These are phyloP conservation scores for Mesostigma viride DNA, from an alignment of 139 green algal species.

Conservation along the genomic window DNA sequence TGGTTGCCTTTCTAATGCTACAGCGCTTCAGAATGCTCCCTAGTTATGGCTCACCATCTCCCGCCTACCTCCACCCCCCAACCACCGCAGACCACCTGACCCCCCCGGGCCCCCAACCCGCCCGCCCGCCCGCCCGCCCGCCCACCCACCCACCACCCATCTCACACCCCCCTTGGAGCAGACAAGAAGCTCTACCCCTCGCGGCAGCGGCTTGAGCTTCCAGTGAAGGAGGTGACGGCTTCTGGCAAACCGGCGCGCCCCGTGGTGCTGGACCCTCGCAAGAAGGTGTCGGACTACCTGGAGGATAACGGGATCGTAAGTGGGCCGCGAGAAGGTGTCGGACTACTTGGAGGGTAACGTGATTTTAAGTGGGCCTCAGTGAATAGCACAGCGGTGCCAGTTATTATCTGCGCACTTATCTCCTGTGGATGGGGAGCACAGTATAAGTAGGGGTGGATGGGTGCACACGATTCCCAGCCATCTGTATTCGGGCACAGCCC, in stretches of 20 bases:
- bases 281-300: conserved; percentile 30
- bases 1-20: not conserved
- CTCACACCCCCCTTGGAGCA: conserved; percentile 7
- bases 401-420: too few relatives aligned
- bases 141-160: too few relatives aligned
- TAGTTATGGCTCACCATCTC: not conserved
- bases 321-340: conserved; percentile 40
- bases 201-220: conserved; percentile 29
- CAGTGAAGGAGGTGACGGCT: not conserved
- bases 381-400: too few relatives aligned
- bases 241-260: conserved; percentile 3
- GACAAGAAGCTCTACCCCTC: conserved; percentile 25
- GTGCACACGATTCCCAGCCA: too few relatives aligned
- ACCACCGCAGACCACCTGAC: not conserved
- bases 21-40: not conserved
- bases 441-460: too few relatives aligned
- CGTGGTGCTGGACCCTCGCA: conserved; percentile 14
- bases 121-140: too few relatives aligned
- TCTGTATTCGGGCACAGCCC: too few relatives aligned
- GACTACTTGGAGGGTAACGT: too few relatives aligned
- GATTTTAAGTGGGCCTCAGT: too few relatives aligned
- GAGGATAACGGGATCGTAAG: not conserved
- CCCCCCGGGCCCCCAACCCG: not conserved
- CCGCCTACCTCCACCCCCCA: not conserved
- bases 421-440: too few relatives aligned